Conservation (phyloP, 2,329 filamentous ascomycete genomes). For the Pezicula radicicola region DNA sequence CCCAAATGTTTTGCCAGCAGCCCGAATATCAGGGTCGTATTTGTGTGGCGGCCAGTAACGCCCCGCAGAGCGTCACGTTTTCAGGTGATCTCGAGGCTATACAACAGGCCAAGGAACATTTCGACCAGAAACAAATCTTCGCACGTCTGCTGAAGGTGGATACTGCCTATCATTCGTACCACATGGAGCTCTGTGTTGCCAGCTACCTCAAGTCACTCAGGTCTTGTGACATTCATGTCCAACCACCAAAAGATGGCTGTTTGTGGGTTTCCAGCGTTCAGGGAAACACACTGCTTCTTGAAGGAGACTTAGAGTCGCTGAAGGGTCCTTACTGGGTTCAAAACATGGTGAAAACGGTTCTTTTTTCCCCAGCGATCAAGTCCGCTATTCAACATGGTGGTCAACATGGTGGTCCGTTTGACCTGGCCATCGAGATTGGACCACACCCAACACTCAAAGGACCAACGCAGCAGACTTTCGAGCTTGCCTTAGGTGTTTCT, state of each 20-base stretch:
- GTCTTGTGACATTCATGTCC: not conserved
- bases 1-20: not conserved
- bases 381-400: slow-evolving; percentile 29
- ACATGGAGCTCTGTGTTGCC: slow-evolving; percentile 22
- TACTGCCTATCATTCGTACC: slow-evolving; percentile 22
- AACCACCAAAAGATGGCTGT: slow-evolving; percentile 21
- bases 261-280: slow-evolving; percentile 31
- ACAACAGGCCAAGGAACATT: not conserved
- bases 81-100: slow-evolving; percentile 13
- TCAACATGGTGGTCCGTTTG: slow-evolving; percentile 6
- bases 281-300: not conserved
- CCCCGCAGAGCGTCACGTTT: slow-evolving; percentile 13
- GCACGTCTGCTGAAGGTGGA: slow-evolving; percentile 13
- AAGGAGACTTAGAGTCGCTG: not conserved
- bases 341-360: slow-evolving; percentile 3
- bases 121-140: slow-evolving; percentile 4
- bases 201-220: slow-evolving; percentile 10
- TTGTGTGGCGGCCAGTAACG: slow-evolving; percentile 28
- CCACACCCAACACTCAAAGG: slow-evolving; percentile 29
- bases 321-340: not conserved
- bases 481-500: not conserved
- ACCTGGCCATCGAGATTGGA: slow-evolving; percentile 24
- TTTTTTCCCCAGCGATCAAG: no score
- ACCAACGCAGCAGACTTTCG: slow-evolving; percentile 17
- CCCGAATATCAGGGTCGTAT: not conserved